Conservation (phyloP, 2,329 filamentous ascomycete species). For the Teratosphaeriaceae sp. region DNA sequence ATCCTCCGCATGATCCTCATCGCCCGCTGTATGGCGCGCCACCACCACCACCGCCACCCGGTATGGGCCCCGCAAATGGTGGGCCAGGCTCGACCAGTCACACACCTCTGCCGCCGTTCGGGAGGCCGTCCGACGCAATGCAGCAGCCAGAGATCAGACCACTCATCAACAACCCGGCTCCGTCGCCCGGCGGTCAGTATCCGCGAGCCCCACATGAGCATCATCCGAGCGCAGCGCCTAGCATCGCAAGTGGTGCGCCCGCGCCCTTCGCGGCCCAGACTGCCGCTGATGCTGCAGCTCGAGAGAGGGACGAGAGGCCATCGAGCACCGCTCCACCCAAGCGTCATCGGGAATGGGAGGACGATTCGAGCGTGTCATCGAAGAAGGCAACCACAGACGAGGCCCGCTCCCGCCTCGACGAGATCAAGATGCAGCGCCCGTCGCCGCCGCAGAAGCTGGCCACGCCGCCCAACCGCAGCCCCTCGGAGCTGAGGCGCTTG, state of each 20-base stretch:
- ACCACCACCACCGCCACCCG: no score
- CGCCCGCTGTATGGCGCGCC: conserved; percentile 18
- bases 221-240: conserved; percentile 57
- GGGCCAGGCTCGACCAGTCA: conserved; percentile 42
- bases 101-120: conserved; percentile 61
- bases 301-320: conserved; percentile 66
- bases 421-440: conserved; percentile 67
- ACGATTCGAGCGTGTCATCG: conserved; percentile 51
- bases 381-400: conserved; percentile 92
- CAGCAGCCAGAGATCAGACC: conserved; percentile 68
- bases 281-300: conserved; percentile 61
- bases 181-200: conserved; percentile 86
- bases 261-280: conserved; percentile 51
- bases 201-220: conserved; percentile 74
- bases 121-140: conserved; percentile 38
- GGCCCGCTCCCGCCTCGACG: conserved; percentile 76
- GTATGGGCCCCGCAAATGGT: conserved; percentile 16
- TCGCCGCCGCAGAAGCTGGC: conserved; percentile 42
- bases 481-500: conserved; percentile 58
- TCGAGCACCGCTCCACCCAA: conserved; percentile 71
- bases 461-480: conserved; percentile 70
- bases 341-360: conserved; percentile 87
- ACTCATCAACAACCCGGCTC: conserved; percentile 68
- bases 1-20: conserved; percentile 16
- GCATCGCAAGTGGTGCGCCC: conserved; percentile 63